A percentile compares a stretch with the other conserved stretches of the same genome.
Evolutionary conservation across 2,329 filamentous ascomycete species (phyloP).

Genomic region (Aspergillus tamarii): DNA sequence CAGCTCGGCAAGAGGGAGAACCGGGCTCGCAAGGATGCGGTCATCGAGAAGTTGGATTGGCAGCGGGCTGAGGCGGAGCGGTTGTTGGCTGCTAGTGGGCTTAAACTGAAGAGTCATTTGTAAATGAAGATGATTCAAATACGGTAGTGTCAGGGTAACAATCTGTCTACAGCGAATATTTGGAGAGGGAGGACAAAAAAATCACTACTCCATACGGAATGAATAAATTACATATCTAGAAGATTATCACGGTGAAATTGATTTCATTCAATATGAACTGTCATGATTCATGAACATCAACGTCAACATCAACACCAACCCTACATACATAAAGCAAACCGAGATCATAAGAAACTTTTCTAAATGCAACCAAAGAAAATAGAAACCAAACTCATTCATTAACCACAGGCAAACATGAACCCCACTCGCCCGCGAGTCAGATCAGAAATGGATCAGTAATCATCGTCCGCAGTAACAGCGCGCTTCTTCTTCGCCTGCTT

Average conservation of each 20-base stretch:
- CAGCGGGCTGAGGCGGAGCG: constrained; percentile 44
- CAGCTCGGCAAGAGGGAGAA: constrained; percentile 61
- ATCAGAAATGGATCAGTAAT: constrained; percentile 28
- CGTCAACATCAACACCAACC: background rate
- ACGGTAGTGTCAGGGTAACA: background rate
- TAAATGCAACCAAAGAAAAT: background rate
- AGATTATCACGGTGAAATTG: constrained; percentile 1
- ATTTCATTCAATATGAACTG: background rate
- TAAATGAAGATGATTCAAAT: constrained; percentile 17
- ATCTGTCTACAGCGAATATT: background rate
- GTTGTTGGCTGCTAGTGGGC: constrained; percentile 41
- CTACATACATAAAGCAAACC: background rate
- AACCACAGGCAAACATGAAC: constrained; percentile 14
- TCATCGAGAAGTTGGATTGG: constrained; percentile 47
- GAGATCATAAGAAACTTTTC: background rate
- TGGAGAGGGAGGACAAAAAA: background rate
- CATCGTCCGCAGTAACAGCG: constrained; percentile 34
- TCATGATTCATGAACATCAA: constrained; percentile 4
- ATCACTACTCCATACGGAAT: background rate
- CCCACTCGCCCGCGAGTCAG: constrained; percentile 26
- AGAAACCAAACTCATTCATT: background rate
- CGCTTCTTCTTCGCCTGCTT: constrained; percentile 37
- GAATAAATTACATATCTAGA: background rate
- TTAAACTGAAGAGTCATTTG: constrained; percentile 37
- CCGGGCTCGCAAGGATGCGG: constrained; percentile 50